A percentile compares a stretch with the other conserved stretches of the same genome.
Conservation (phyloP, 176 grass and related monocot genomes). For the bread wheat (Triticum aestivum) region IWGSC_CS_RefSeq_v2.1 NC_057805.1:301060865-301061364, state of each 20-base stretch:
- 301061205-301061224: conserved; percentile 83
- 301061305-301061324: conserved; percentile 48
- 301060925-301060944: conserved; percentile 89
- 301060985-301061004: conserved; percentile 24
- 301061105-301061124: conserved; percentile 71
- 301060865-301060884: conserved; percentile 73
- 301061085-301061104: conserved; percentile 49
- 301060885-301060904: conserved; percentile 55
- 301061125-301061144: conserved; percentile 39
- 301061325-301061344: conserved; percentile 75
- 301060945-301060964: conserved; percentile 65
- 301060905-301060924: conserved; percentile 98
- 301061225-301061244: conserved; percentile 96
- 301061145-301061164: conserved; percentile 52
- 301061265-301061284: conserved; percentile 42
- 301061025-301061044: conserved; percentile 6
- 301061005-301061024: conserved; percentile 38
- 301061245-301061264: conserved; percentile 61
- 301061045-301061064: conserved; percentile 10
- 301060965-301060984: conserved; percentile 58
- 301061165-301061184: conserved; percentile 78
- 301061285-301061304: conserved; percentile 56
- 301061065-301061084: conserved; percentile 11
- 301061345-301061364: conserved; percentile 84
- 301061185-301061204: conserved; percentile 71